These are phyloP conservation scores for Aspergillus affinis DNA, from an alignment of 495 filamentous ascomycete species.

Conservation along the genomic window DNA sequence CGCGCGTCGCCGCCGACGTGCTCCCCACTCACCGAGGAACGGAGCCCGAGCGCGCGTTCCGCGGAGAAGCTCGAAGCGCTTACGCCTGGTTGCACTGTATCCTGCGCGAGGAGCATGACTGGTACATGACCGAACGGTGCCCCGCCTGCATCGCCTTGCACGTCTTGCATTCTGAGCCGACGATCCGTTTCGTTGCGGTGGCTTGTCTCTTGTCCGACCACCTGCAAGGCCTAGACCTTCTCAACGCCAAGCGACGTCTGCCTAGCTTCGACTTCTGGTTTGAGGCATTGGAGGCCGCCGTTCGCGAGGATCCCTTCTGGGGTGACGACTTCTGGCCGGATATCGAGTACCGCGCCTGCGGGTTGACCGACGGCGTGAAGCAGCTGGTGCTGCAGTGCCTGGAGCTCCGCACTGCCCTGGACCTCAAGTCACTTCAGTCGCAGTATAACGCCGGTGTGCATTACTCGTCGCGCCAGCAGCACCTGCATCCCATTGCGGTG, in stretches of 20 bases:
- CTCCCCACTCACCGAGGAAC: conserved; percentile 46
- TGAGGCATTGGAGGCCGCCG: conserved; percentile 50
- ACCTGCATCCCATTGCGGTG: conserved; percentile 15
- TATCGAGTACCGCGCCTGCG: conserved; percentile 52
- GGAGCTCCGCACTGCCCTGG: conserved; percentile 39
- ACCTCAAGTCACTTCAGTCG: conserved; percentile 26
- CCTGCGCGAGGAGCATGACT: conserved; percentile 56
- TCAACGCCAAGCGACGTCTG: conserved; percentile 20
- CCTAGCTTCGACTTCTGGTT: conserved; percentile 57
- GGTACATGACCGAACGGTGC: conserved; percentile 57
- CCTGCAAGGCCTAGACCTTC: conserved; percentile 26
- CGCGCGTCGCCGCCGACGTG: conserved; percentile 46
- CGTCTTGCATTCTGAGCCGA: conserved; percentile 57
- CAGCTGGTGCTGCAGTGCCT: conserved; percentile 54
- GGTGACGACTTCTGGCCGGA: conserved; percentile 55
- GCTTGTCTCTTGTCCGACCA: conserved; percentile 52
- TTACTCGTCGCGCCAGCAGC: conserved; percentile 19
- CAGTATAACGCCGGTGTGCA: conserved; percentile 24
- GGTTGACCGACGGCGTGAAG: conserved; percentile 52
- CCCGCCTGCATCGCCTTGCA: conserved; percentile 56
- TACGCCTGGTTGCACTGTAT: conserved; percentile 64
- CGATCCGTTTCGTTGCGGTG: conserved; percentile 57
- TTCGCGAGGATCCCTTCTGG: conserved; percentile 57
- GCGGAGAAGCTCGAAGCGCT: conserved; percentile 56
- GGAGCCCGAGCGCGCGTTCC: conserved; percentile 60